Percentiles rank a stretch among this genome's conserved stretches.
Conservation (phyloP, 2,329 filamentous ascomycete genomes). For the Ceratocystis albifundus region DNA sequence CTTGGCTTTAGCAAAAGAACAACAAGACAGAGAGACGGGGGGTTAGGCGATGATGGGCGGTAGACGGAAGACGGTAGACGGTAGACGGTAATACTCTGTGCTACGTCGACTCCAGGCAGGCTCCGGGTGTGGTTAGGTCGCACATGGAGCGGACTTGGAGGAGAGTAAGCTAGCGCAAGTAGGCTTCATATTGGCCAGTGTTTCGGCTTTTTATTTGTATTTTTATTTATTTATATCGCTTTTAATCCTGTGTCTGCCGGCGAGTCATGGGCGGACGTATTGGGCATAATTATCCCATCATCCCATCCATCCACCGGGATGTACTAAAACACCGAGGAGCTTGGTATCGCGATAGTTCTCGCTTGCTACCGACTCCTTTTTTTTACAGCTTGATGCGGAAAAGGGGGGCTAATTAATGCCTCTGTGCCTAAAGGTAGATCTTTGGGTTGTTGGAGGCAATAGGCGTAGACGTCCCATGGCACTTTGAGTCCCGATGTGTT, state of each 20-base stretch:
- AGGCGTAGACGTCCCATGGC: not conserved
- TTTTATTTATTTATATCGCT: not conserved
- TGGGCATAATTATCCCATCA: not conserved
- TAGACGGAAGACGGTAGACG: too few relatives aligned
- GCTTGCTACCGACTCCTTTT: not conserved
- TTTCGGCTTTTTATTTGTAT: too few relatives aligned
- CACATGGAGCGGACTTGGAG: too few relatives aligned
- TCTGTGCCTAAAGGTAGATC: constrained; percentile 4
- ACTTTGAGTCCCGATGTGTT: not conserved
- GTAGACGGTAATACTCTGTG: too few relatives aligned
- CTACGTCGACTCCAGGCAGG: too few relatives aligned
- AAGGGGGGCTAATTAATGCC: constrained; percentile 1
- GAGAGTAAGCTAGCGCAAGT: too few relatives aligned
- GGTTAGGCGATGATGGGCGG: too few relatives aligned
- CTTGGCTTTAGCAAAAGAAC: too few relatives aligned
- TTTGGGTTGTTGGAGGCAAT: not conserved
- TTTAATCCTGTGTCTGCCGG: not conserved
- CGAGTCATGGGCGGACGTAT: not conserved
- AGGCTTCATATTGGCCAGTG: too few relatives aligned
- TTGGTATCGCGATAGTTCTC: not conserved
- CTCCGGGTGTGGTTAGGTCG: too few relatives aligned
- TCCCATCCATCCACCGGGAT: not conserved
- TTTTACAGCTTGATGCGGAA: not conserved
- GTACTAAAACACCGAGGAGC: not conserved
- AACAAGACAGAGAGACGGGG: too few relatives aligned